These are phyloP conservation scores for Backusella sp. DNA, from an alignment of 192 early-diverging fungal species.

Conservation along the genomic window DNA sequence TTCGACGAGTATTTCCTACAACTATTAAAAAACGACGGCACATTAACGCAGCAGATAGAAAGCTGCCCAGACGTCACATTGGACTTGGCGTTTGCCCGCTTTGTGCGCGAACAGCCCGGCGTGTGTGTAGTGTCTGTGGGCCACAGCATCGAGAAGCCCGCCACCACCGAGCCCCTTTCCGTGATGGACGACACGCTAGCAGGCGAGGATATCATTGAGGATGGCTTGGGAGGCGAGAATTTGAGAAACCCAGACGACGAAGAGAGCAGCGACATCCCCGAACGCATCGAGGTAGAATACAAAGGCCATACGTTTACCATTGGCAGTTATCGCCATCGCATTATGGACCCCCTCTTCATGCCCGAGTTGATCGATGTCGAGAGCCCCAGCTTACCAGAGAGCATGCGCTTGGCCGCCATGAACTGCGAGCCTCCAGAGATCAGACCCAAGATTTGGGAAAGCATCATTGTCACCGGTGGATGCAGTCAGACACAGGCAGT, in stretches of 20 bases:
- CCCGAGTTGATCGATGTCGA: constrained; percentile 51
- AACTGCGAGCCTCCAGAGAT: constrained; percentile 68
- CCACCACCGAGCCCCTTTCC: background rate
- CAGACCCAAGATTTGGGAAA: constrained; percentile 81
- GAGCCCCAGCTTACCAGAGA: constrained; percentile 51
- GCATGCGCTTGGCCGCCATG: constrained; percentile 63
- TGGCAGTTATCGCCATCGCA: constrained; percentile 58
- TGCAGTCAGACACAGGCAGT: constrained; percentile 51
- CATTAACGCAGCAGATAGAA: constrained; percentile 47
- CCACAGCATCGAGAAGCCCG: constrained; percentile 10
- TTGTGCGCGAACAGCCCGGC: constrained; percentile 53
- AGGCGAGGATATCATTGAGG: constrained; percentile 19
- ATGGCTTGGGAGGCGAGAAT: constrained; percentile 13
- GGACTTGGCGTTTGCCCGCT: constrained; percentile 54
- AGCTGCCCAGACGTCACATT: constrained; percentile 31
- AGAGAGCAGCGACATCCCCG: constrained; percentile 16
- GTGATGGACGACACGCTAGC: constrained; percentile 1
- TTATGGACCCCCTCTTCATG: constrained; percentile 71
- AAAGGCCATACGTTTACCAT: constrained; percentile 60
- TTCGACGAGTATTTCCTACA: constrained; percentile 64
- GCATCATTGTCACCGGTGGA: constrained; percentile 85
- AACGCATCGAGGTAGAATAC: constrained; percentile 52
- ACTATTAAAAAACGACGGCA: constrained; percentile 55
- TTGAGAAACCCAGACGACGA: constrained; percentile 29
- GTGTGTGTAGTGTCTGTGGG: constrained; percentile 38